Base-by-base conservation (phyloP, 2,329 filamentous ascomycete genomes). In the Rhinocladiella mackenziei region DNA sequence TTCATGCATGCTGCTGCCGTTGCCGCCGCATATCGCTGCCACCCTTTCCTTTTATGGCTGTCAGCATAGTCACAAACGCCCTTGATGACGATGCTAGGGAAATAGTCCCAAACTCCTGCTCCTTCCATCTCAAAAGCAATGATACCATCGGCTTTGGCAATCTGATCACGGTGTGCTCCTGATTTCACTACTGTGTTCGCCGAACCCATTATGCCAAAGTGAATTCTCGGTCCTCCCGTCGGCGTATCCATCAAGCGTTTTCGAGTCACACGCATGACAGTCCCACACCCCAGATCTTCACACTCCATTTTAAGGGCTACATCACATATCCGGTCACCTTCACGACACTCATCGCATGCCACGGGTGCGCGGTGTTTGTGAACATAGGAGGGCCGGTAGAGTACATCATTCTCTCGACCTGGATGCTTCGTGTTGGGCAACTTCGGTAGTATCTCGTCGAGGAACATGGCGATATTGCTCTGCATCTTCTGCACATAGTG, bases 131-230 rank as follows among this genome's bases (percentile, higher is more conserved):
- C 52, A 26, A 53, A 53, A 7, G 46, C 52, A 17, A 55, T 48
- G 22, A 55, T 22, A 17, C 46, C 38, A 18, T 53, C 29, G 7
- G 44, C 10, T 5, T 40, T 28, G 5, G 65, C 60, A 10, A 69
- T 55, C 0, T 14, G 9, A 34, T 72, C 68, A 9, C 68, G 60
- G 11, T 62, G 48, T n/a, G 54, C 34, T 1, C 60, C 63, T 11
- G 62, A 62, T 30, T 66, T 68, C 45, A 73, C 65, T 1, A 72
- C 64, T 1, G 57, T 59, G 35, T 71, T 62, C 8, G 61, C 65
- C 1, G 65, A 69, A 4, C 59, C 68, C 2, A 72, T 58, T 0
- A 51, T 39, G 0, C 69, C 68, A 23, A 70, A 55, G 34, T 67
- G 62, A 7, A 56, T 34, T 31, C 41, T 55, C 5, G 37, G 18